Conservation (phyloP, 495 filamentous ascomycete genomes). For the Aspergillus sclerotiicarbonarius region DNA sequence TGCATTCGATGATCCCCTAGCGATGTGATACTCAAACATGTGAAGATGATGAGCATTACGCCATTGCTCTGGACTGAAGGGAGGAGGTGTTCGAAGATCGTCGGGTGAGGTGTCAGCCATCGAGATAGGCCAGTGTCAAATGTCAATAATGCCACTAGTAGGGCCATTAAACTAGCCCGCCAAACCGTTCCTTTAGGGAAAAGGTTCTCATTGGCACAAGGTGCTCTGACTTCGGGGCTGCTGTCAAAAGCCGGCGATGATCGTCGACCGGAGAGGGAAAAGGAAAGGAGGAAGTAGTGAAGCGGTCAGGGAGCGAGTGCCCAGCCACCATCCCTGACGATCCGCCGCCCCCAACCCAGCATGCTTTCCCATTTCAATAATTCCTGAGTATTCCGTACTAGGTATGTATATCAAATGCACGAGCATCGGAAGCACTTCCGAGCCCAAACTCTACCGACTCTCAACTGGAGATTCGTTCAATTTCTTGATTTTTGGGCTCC, state of each 20-base stretch:
- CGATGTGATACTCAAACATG: background rate
- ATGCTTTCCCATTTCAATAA: background rate
- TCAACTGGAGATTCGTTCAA: too few species aligned
- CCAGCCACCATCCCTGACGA: constrained; percentile 1
- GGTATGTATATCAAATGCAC: too few species aligned
- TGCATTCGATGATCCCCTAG: background rate
- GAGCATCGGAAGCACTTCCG: too few species aligned
- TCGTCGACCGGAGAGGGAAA: background rate
- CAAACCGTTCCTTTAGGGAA: background rate
- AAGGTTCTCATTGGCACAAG: background rate
- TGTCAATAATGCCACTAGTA: background rate
- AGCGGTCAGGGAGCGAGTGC: background rate
- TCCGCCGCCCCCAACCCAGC: background rate
- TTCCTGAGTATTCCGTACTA: background rate
- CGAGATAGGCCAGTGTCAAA: background rate
- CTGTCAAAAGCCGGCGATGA: constrained; percentile 4
- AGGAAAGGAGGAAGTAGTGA: background rate
- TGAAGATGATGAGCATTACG: background rate
- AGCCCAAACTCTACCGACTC: too few species aligned
- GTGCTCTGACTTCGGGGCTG: background rate
- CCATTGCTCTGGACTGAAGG: background rate
- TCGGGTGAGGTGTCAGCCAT: background rate
- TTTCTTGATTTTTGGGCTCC: too few species aligned
- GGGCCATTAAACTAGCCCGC: background rate
- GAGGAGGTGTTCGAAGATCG: background rate